These are phyloP conservation scores for Parsonsia alboflavescens DNA, from an alignment of 257 asterid species.

Conservation along the genomic window DNA sequence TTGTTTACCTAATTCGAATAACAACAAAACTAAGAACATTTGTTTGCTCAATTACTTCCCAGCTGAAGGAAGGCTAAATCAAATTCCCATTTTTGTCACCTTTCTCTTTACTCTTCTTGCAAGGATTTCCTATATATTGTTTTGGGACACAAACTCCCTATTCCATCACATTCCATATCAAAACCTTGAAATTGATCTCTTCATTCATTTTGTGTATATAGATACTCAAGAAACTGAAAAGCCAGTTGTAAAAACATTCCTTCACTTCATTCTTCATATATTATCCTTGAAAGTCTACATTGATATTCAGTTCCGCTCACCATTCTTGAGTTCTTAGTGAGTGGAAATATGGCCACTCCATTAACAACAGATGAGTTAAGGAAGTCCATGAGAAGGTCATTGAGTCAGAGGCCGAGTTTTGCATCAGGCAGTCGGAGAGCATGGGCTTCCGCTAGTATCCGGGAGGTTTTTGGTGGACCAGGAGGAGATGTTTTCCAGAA, in stretches of 20 bases:
- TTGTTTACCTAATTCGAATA: not conserved
- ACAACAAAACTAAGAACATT: conserved; percentile 15
- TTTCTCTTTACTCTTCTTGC: not conserved
- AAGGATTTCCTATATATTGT: conserved; percentile 10
- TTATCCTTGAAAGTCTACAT: not conserved
- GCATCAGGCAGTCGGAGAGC: conserved; percentile 51
- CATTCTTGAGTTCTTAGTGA: conserved; percentile 20
- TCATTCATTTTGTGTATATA: not conserved
- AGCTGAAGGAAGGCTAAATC: not conserved
- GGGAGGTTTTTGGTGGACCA: conserved; percentile 53
- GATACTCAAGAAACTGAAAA: not conserved
- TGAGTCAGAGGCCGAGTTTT: conserved; percentile 40
- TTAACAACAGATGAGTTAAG: conserved; percentile 51
- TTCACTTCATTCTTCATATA: not conserved
- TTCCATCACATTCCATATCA: not conserved
- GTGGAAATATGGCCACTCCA: conserved; percentile 39
- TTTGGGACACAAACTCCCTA: not conserved
- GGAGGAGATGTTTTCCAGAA: conserved; percentile 59
- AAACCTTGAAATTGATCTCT: not conserved
- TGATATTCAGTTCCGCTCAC: not conserved
- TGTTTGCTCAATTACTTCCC: not conserved
- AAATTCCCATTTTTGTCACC: conserved; percentile 18
- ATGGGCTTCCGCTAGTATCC: conserved; percentile 65
- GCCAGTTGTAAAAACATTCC: not conserved
- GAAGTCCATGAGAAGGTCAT: conserved; percentile 41